phyloP scores from a whole-genome alignment of 2,329 filamentous ascomycete species.

The Myotisia sp. region DNA sequence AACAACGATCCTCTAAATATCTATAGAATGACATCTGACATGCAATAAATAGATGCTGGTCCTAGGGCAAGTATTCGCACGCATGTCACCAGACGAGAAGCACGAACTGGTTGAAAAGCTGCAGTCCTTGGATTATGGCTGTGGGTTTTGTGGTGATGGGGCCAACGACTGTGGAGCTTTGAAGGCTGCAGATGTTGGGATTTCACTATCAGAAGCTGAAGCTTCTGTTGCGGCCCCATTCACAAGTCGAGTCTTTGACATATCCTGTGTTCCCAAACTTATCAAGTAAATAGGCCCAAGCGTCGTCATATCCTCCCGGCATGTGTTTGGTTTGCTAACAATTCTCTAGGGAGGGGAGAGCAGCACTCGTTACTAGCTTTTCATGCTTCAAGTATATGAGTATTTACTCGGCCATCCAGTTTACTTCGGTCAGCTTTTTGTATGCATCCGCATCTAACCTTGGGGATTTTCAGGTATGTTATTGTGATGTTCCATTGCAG shows the following conservation, averaged over 20 bases:
- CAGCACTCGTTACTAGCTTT: slow-evolving; percentile 93
- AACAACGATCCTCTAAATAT: not conserved
- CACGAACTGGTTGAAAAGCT: slow-evolving; percentile 95
- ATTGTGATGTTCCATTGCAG: not conserved
- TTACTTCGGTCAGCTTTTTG: slow-evolving; percentile 90
- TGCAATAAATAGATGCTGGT: slow-evolving; percentile 67
- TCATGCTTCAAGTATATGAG: slow-evolving; percentile 99
- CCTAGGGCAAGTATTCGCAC: slow-evolving; percentile 80
- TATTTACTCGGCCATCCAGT: slow-evolving; percentile 97
- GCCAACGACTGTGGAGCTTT: slow-evolving; percentile 95
- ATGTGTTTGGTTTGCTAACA: slow-evolving; percentile 11
- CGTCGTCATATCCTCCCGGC: not conserved
- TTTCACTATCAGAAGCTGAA: slow-evolving; percentile 92
- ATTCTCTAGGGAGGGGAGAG: slow-evolving; percentile 61
- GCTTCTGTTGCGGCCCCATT: slow-evolving; percentile 97
- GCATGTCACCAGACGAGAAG: slow-evolving; percentile 98
- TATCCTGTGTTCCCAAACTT: slow-evolving; percentile 83
- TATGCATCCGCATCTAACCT: slow-evolving; percentile 89
- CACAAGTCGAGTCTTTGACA: slow-evolving; percentile 89
- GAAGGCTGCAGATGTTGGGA: slow-evolving; percentile 93
- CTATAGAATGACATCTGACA: slow-evolving; percentile 9
- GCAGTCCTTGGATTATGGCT: slow-evolving; percentile 89
- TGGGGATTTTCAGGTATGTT: slow-evolving; percentile 74
- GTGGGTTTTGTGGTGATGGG: slow-evolving; percentile 91
- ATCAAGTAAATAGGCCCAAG: slow-evolving; percentile 47